Base-by-base conservation (phyloP, 2,329 filamentous ascomycete species). In the Hymenoscyphus albidus region DNA sequence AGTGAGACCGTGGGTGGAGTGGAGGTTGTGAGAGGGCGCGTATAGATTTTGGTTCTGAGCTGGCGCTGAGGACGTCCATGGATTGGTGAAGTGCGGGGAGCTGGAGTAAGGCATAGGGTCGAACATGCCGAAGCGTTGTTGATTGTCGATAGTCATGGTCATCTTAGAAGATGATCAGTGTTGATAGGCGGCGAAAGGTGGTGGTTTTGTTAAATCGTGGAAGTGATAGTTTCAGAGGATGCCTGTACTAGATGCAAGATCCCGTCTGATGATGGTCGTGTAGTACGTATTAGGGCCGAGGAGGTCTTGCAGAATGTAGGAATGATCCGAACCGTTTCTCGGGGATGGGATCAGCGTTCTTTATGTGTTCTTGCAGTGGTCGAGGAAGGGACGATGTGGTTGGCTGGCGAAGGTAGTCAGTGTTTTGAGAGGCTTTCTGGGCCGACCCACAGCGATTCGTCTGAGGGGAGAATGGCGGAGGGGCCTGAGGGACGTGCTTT, bases 81-180 rank as follows among this genome's bases (percentile, higher is more conserved):
- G 93, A 78, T 97, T 95, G 74, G 90, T 93, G 81, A 97, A 97
- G 70, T 95, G 90, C 69, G 90, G 87, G 67, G 74, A 68, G 70
- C 79, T 77, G 65, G 81, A 78, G 78, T 91, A 92, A 72, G 90
- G 87, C 83, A 93, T 88, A 77, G 86, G 83, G 77, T 94, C 91
- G 82, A 94, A 95, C 67, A 74, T 79, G 76, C 85, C 91, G 80
- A 90, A 91, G 81, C 88, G 91, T 80, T 94, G 92, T 78, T 93
- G 91, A 75, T 88, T 87, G 81, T 97, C 92, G 82, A 97, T 87
- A 78, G 93, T 91, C 92, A 97, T 96, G 81, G 92, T 95, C 93
- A 97, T 97, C 67, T 70, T 73, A 66, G 61, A 67, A 60, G 62
- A 64, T 59, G 67, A 65, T 64, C 62, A 61, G 64, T 62, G 40